A percentile compares a stretch with the other conserved stretches of the same genome.
phyloP scores from a whole-genome alignment of 495 filamentous ascomycete genomes.

The Tuber indicum region DNA sequence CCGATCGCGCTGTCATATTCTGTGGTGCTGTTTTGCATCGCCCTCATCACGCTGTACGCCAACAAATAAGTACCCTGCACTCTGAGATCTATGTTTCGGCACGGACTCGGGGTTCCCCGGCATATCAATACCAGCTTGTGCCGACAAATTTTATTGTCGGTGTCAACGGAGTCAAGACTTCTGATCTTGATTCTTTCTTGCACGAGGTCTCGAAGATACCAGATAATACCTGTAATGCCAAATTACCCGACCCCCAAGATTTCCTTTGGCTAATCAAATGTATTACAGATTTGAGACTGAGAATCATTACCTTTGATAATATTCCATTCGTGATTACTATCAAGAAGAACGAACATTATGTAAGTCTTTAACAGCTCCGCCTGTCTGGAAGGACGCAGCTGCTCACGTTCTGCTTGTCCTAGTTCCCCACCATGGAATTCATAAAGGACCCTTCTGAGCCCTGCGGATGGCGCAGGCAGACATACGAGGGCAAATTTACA shows the following conservation, averaged over 20 bases:
- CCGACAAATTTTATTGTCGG: constrained; percentile 97
- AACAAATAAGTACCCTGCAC: constrained; percentile 95
- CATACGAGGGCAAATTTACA: constrained; percentile 52
- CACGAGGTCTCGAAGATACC: constrained; percentile 74
- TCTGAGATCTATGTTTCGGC: constrained; percentile 95
- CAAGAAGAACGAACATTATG: constrained; percentile 99
- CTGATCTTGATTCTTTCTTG: constrained; percentile 72
- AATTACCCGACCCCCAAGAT: neutral
- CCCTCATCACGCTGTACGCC: constrained; percentile 90
- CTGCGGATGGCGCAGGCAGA: constrained; percentile 64
- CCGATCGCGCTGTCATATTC: constrained; percentile 82
- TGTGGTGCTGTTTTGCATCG: constrained; percentile 90
- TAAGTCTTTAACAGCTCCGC: constrained; percentile 39
- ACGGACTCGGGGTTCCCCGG: constrained; percentile 71
- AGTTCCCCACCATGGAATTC: constrained; percentile 82
- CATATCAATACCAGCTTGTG: constrained; percentile 86
- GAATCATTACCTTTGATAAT: constrained; percentile 92
- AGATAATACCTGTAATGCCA: constrained; percentile 69
- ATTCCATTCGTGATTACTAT: constrained; percentile 97
- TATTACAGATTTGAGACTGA: constrained; percentile 71
- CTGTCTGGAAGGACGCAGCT: neutral
- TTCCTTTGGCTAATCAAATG: neutral
- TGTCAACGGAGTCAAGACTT: constrained; percentile 80
- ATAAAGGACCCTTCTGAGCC: constrained; percentile 60
- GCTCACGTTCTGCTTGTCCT: constrained; percentile 29